These are phyloP conservation scores for Debaryomyces udenii DNA, from an alignment of 1,139 yeast genomes.

Conservation along the genomic window DNA sequence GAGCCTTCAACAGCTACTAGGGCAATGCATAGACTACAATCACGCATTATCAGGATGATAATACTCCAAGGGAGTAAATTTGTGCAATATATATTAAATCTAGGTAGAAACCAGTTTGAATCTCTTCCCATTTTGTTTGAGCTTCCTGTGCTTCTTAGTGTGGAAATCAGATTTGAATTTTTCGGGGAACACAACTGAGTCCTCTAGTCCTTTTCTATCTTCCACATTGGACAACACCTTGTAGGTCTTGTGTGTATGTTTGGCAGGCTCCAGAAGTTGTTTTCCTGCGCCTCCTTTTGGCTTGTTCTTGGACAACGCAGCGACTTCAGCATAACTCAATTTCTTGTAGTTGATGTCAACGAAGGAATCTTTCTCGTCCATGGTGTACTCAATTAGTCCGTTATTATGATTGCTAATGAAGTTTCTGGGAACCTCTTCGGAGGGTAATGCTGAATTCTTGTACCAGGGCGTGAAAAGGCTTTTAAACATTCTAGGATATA, in stretches of 20 bases:
- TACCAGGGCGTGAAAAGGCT: conserved; percentile 23
- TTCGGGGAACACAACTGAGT: conserved; percentile 15
- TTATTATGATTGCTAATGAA: conserved; percentile 18
- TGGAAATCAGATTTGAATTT: conserved; percentile 24
- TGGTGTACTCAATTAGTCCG: conserved; percentile 36
- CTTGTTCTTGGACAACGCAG: conserved; percentile 31
- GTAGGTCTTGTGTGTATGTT: conserved; percentile 11
- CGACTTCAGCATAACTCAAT: conserved; percentile 51
- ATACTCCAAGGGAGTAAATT: no score
- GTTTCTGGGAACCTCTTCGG: conserved; percentile 8
- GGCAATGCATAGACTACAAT: no score
- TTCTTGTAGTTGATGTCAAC: conserved; percentile 41
- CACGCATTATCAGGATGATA: no score
- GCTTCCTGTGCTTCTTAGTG: conserved; percentile 22
- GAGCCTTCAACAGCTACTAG: no score
- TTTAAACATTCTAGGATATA: conserved; percentile 24
- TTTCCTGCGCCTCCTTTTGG: conserved; percentile 9
- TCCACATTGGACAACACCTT: conserved; percentile 4
- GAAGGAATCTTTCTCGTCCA: conserved; percentile 40
- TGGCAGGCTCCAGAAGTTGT: conserved; percentile 12
- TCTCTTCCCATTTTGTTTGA: conserved; percentile 18
- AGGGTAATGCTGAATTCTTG: conserved; percentile 15
- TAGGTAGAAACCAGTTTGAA: conserved; percentile 1
- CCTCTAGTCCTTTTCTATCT: not conserved
- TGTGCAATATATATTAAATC: not conserved